Base-by-base conservation (phyloP, 345 rosid genomes). In the Brassica cretica region DNA sequence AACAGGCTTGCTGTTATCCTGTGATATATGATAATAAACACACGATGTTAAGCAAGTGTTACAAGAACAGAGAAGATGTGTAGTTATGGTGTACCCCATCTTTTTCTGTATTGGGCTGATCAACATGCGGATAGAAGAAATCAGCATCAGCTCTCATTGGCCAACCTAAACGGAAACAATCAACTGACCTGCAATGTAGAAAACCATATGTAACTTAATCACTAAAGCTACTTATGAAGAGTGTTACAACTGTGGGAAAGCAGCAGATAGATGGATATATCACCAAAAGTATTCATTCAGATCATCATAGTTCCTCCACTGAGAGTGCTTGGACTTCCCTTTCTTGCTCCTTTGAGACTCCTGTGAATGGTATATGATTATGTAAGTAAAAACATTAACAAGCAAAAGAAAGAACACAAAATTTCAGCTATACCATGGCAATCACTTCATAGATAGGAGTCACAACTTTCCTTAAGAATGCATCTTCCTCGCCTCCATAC, bases 281-380 rank as follows among this genome's bases (percentile, higher is more conserved):
- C 83, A 96, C 99, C 99, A 96, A 83, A 96, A 96, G 81, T 87
- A 96, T 77, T 96, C 98, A 81, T 96, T 96, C 78, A 96, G 77
- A 86, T 96, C 99, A 80, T 96, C 99, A 75, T 96, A 96, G 72
- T 96, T 96, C 80, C 99, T 93, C 99, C 99, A 96, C 64, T 91
- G 97, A n/a, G 98, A 96, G 82, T 96, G 99, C 86, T 96, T 96
- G 78, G 99, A 96, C 81, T 76, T 91, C 64, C 97, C 99, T 70
- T 27, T 85, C 80, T 87, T 84, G 84, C 95, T 91, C 84, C 89
- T 86, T 80, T 87, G 85, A 72, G 99, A 90, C 87, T 96, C 99
- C 99, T 96, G 79, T 68, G 53, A 84, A 79, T 79, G 35, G 14
- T 9, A 77, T 69, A 37, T 12, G 51, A 75, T 49, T 60, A 41